Percentiles rank a stretch among this genome's conserved stretches.
Conservation (phyloP, 2,329 filamentous ascomycete species). For the Bipolaris gigantea region DNA sequence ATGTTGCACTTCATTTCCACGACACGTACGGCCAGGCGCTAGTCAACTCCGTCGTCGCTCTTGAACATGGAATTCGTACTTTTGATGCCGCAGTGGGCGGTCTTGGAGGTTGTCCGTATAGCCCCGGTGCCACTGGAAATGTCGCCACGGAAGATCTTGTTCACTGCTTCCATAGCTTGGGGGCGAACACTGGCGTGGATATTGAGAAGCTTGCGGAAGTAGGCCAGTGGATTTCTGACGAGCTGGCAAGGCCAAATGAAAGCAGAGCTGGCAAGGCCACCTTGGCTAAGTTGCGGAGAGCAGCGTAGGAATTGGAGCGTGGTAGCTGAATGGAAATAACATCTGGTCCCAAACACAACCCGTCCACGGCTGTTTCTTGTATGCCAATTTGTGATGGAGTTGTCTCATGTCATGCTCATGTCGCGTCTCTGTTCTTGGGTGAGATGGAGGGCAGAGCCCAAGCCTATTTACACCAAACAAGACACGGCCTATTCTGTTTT, state of each 20-base stretch:
- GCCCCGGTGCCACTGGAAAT: conserved; percentile 83
- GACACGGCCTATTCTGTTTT: too few relatives aligned
- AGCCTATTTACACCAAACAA: too few relatives aligned
- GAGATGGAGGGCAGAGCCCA: too few relatives aligned
- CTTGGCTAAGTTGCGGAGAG: conserved; percentile 35
- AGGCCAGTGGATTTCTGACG: conserved; percentile 45
- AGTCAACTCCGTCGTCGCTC: conserved; percentile 76
- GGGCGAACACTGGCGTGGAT: conserved; percentile 70
- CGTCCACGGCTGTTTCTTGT: too few relatives aligned
- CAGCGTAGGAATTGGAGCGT: neutral
- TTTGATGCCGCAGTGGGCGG: conserved; percentile 82
- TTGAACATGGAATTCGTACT: conserved; percentile 74
- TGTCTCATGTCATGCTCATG: too few relatives aligned
- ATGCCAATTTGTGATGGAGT: too few relatives aligned
- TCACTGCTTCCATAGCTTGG: conserved; percentile 72
- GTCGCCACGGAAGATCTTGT: conserved; percentile 84
- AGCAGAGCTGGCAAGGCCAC: conserved; percentile 46
- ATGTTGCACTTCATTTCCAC: conserved; percentile 83
- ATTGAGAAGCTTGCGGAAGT: conserved; percentile 42
- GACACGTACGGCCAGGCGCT: conserved; percentile 85
- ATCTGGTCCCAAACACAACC: too few relatives aligned
- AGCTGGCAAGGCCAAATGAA: conserved; percentile 43
- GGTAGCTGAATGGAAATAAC: neutral
- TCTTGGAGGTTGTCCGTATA: conserved; percentile 82
- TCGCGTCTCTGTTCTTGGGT: too few relatives aligned